These are phyloP conservation scores for Solanum tarijense DNA, from an alignment of 257 asterid genomes.

Conservation along the genomic window DNA sequence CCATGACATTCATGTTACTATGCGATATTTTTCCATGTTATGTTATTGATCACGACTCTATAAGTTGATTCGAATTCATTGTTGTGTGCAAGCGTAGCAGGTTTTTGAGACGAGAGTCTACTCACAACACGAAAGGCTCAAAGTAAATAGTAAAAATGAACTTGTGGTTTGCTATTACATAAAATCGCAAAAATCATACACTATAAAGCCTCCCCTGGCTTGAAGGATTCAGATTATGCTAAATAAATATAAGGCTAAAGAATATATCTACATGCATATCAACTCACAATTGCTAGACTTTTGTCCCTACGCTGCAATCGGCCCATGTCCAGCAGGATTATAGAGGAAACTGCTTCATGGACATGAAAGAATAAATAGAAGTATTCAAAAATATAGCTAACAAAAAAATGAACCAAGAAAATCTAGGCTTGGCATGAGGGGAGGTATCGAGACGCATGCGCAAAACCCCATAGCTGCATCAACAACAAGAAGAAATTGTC, in stretches of 20 bases:
- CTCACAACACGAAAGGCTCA: neutral
- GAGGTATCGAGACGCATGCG: slow-evolving; percentile 60
- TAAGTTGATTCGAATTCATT: accelerated
- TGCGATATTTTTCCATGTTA: neutral
- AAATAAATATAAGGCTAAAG: neutral
- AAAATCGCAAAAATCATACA: neutral
- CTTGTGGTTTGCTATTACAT: neutral
- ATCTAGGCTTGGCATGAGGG: slow-evolving; percentile 13
- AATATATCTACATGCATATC: neutral
- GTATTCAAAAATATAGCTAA: too few relatives aligned
- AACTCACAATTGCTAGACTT: neutral
- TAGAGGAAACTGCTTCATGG: neutral
- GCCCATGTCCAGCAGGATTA: neutral
- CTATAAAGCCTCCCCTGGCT: neutral
- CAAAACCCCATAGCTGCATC: slow-evolving; percentile 94
- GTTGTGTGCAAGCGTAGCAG: neutral
- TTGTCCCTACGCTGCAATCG: neutral
- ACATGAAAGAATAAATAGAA: neutral
- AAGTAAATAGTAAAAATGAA: neutral
- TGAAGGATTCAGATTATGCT: neutral
- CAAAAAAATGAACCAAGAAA: neutral
- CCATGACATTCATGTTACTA: neutral
- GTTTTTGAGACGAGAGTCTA: neutral
- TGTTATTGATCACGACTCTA: neutral
- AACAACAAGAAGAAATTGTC: neutral